These are phyloP conservation scores for Zelonia costaricensis DNA, from an alignment of 208 protist species.

Conservation along the genomic window DNA sequence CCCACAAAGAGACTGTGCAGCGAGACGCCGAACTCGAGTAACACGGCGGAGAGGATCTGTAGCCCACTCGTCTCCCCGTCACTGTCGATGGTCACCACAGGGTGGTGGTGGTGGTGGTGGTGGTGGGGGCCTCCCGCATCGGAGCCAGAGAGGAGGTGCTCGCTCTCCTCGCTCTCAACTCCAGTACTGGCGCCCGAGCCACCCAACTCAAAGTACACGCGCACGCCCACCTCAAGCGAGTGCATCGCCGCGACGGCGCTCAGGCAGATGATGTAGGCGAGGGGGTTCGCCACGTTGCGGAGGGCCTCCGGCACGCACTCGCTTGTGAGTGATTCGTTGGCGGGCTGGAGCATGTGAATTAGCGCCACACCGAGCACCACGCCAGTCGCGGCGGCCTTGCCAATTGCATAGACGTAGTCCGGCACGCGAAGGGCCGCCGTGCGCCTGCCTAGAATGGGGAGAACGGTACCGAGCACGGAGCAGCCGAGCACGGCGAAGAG, in stretches of 20 bases:
- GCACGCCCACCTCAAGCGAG: slow-evolving; percentile 25
- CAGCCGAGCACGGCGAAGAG: slow-evolving; percentile 15
- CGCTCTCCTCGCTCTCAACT: slow-evolving; percentile 15
- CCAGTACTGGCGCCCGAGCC: not conserved
- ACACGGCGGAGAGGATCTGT: slow-evolving; percentile 34
- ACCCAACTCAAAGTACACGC: slow-evolving; percentile 10
- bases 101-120: slow-evolving; percentile 13
- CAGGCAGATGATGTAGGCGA: slow-evolving; percentile 41
- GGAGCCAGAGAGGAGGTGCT: slow-evolving; percentile 16
- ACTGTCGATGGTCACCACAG: not conserved
- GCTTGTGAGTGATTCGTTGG: slow-evolving; percentile 30
- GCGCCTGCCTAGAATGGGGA: slow-evolving; percentile 55
- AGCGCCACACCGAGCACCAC: slow-evolving; percentile 58
- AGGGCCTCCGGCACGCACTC: slow-evolving; percentile 18
- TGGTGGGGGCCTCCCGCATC: slow-evolving; percentile 4
- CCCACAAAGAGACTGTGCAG: slow-evolving; percentile 76
- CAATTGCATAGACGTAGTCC: slow-evolving; percentile 44
- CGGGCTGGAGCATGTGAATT: slow-evolving; percentile 54
- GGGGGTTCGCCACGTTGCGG: slow-evolving; percentile 12
- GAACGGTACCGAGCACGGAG: slow-evolving; percentile 38
- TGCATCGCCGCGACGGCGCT: slow-evolving; percentile 37
- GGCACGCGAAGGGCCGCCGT: slow-evolving; percentile 27
- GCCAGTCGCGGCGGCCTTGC: slow-evolving; percentile 57
- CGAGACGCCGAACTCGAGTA: slow-evolving; percentile 61
- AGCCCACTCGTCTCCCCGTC: not conserved